Conservation (phyloP, 1,284 basidiomycete species). For the Ceraceosorus guamensis region DNA sequence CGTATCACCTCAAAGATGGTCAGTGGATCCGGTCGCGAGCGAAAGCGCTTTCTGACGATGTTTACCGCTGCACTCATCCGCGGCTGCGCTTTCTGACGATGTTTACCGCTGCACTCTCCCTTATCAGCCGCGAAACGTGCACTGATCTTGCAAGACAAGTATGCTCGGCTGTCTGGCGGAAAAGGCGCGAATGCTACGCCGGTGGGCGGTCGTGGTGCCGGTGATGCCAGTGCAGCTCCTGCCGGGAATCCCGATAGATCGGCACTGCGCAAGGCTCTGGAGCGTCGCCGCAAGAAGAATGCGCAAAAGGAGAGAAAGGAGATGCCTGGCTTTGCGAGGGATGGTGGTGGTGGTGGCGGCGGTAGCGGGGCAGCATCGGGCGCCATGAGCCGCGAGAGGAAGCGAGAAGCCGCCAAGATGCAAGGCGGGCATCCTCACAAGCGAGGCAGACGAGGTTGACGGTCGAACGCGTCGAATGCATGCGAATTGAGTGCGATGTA, state of each 20-base stretch:
- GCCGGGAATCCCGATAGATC: slow-evolving; percentile 12
- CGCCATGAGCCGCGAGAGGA: too few species aligned
- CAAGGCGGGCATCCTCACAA: too few species aligned
- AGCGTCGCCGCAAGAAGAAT: slow-evolving; percentile 79
- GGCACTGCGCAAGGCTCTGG: slow-evolving; percentile 70
- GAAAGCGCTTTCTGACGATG: not conserved
- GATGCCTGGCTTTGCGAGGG: slow-evolving; percentile 15
- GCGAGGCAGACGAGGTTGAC: too few species aligned
- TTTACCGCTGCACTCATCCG: not conserved
- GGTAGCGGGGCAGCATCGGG: too few species aligned
- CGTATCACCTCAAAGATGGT: slow-evolving; percentile 82
- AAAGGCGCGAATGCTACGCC: not conserved
- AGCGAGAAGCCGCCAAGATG: too few species aligned
- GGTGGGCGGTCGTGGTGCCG: too few species aligned
- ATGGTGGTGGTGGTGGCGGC: too few species aligned
- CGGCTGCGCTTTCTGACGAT: not conserved
- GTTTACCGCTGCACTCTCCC: too few species aligned
- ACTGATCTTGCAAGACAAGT: slow-evolving; percentile 34
- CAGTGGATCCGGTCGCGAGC: slow-evolving; percentile 40
- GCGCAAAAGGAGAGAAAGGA: slow-evolving; percentile 77
- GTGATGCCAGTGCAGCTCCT: slow-evolving; percentile 1
- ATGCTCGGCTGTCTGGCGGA: slow-evolving; percentile 18
- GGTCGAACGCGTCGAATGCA: too few species aligned
- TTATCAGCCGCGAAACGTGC: slow-evolving; percentile 7
- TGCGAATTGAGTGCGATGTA: too few species aligned